These are phyloP conservation scores for Blastobotrys attinorum DNA, from an alignment of 805 yeast genomes.

Conservation along the genomic window DNA sequence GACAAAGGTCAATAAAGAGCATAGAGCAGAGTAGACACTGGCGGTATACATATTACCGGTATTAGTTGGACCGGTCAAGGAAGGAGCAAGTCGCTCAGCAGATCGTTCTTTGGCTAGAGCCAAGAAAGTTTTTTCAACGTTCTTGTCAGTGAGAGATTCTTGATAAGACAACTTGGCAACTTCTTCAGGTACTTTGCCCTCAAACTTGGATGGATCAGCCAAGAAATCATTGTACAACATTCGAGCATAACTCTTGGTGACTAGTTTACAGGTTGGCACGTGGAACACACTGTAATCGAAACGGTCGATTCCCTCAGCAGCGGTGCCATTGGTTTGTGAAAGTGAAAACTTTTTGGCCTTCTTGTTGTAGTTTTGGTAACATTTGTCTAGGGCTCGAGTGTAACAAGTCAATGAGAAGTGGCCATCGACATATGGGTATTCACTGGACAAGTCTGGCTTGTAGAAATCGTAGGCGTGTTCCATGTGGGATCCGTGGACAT, in stretches of 20 bases:
- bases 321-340: conserved; percentile 32
- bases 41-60: conserved; percentile 98
- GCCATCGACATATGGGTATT: conserved; percentile 96
- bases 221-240: conserved; percentile 80
- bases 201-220: conserved; percentile 58
- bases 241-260: conserved; percentile 87
- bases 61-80: conserved; percentile 84
- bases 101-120: conserved; percentile 62
- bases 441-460: conserved; percentile 94
- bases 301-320: conserved; percentile 44
- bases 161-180: conserved; percentile 61
- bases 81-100: conserved; percentile 65
- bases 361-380: conserved; percentile 74
- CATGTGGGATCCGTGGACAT: conserved; percentile 86
- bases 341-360: conserved; percentile 44
- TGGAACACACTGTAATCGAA: conserved; percentile 96
- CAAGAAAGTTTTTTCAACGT: conserved; percentile 78
- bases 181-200: conserved; percentile 40
- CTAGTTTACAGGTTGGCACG: conserved; percentile 96
- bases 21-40: conserved; percentile 78
- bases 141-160: conserved; percentile 68
- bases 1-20: conserved; percentile 70
- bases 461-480: conserved; percentile 97
- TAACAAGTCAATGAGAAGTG: conserved; percentile 92
- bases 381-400: conserved; percentile 83